Evolutionary conservation across 176 grass and related monocot species (phyloP).

Genomic region (Avena sativa): DNA sequence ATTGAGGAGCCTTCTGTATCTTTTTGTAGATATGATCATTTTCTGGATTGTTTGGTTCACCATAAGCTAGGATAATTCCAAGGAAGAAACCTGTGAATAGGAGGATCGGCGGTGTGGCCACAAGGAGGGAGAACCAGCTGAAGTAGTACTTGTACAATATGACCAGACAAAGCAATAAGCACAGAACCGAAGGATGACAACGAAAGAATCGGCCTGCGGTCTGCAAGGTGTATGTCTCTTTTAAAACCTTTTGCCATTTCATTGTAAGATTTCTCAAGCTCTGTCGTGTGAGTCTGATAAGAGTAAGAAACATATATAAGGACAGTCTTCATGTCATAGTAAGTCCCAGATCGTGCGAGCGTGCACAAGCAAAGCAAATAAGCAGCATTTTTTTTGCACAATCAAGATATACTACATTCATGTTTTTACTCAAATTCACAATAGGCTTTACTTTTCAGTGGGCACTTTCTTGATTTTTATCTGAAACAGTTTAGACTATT

Average conservation of each 20-base stretch:
- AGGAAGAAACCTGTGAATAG: constrained; percentile 56
- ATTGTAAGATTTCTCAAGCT: constrained; percentile 16
- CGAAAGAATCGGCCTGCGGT: constrained; percentile 33
- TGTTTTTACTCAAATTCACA: background rate
- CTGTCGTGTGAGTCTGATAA: constrained; percentile 7
- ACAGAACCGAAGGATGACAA: constrained; percentile 41
- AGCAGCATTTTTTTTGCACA: background rate
- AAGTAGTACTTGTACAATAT: constrained; percentile 61
- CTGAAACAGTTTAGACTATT: background rate
- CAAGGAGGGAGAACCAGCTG: constrained; percentile 48
- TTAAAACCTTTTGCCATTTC: constrained; percentile 38
- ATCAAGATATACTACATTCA: background rate
- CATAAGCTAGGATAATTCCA: constrained; percentile 51
- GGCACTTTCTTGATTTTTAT: background rate
- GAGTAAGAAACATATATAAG: background rate
- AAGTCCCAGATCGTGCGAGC: background rate
- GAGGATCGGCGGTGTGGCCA: constrained; percentile 53
- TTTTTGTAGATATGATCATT: constrained; percentile 49
- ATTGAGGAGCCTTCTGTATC: constrained; percentile 28
- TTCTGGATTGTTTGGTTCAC: constrained; percentile 52
- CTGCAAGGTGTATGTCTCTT: constrained; percentile 37
- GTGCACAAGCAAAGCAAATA: constrained; percentile 19
- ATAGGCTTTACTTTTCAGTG: constrained; percentile 6
- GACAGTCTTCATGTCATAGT: background rate
- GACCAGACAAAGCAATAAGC: constrained; percentile 42